Evolutionary conservation across 805 yeast genomes (phyloP), one percentile per base, ranked within the genome.

Genomic region (Millerozyma miso): DNA sequence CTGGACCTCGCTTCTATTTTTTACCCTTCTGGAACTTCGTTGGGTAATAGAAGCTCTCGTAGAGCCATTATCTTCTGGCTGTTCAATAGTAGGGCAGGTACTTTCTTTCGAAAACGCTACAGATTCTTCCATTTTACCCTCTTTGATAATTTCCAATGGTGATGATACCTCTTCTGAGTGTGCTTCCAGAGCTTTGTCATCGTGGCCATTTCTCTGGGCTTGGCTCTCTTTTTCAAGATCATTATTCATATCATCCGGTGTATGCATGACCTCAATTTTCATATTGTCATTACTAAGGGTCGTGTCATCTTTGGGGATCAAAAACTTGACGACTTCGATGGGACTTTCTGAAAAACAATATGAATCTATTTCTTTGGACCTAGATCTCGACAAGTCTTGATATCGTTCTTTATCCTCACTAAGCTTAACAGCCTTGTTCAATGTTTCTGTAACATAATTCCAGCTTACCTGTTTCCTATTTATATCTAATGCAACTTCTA

Each of bases 301-400:
- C 5, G 7, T 3, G 3, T 42, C 48, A 31, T 44, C 51, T 12
- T 40, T 43, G 34, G 46, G 41, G 15, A 38, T 5, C 3, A 52
- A 55, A 41, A 78, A 66, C 13, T 46, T 52, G 2, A 82, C 56
- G 7, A 59, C 56, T 33, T 77, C 82, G 2, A 81, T 60, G 0
- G 81, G 72, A 2, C 61, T 64, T 31, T 74, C 79, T 0, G 77
- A 65, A 20, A 77, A 65, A 12, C 64, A 51, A 49, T 84, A 83
- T 0, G 77, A 73, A 49, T 83, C 88, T 23, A 70, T 56, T 26
- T 65, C 56, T 49, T 65, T 76, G 4, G 71, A 53, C 35, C 71
- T 75, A 3, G 71, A 60, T 45, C 69, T 74, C 3, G 78, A 37
- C 8, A 53, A 38, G 4, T 58, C 60, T 35, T 65, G 71, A 1